Base-by-base conservation (phyloP, 179 eudicot species). In the Drosera spatulata region DNA sequence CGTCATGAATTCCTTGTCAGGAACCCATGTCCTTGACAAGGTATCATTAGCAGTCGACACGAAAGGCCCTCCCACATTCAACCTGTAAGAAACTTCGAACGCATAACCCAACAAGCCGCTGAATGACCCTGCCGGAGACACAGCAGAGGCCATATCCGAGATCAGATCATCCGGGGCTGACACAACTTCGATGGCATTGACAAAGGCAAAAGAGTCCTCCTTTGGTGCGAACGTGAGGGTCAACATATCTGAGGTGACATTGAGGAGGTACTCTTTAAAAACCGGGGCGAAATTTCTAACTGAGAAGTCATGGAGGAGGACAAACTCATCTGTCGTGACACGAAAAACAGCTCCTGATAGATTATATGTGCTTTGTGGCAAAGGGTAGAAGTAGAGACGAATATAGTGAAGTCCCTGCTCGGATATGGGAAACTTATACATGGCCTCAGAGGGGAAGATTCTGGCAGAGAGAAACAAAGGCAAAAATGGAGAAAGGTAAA, bases 161-260 rank as follows among this genome's bases (percentile, higher is more conserved):
- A 91, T 66, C 61, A 91, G 47, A 4, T 63, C 59, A 12, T 86
- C 86, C 0, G 96, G 96, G 1, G 82, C 85, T 0, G 95, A 82
- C 0, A 83, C 84, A 10, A 91, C 87, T 72, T 91, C 95, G 55
- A 91, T 79, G 38, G 93, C 98, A 70, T 91, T 88, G 42, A 91
- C 73, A 52, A 86, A 88, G 3, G 96, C 96, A 3, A 75, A 70
- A 3, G 85, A 71, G 49, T 48, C 61, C 51, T 86, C 75, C 15
- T 68, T 69, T 0, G 96, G 96, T 9, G 51, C 49, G 57, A 91
- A 88, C 4, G 60, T 73, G 39, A 88, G 38, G 2, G 78, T 66
- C 22, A 84, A 78, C 3, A 66, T 74, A 51, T 76, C 69, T 0
- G 85, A 56, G 7, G 78, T 80, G 13, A 85, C 81, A 41, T 88